A percentile compares a stretch with the other conserved stretches of the same genome.
These are phyloP conservation scores for Boletellus sp. DNA, from an alignment of 1,284 basidiomycete species.

Conservation along the genomic window DNA sequence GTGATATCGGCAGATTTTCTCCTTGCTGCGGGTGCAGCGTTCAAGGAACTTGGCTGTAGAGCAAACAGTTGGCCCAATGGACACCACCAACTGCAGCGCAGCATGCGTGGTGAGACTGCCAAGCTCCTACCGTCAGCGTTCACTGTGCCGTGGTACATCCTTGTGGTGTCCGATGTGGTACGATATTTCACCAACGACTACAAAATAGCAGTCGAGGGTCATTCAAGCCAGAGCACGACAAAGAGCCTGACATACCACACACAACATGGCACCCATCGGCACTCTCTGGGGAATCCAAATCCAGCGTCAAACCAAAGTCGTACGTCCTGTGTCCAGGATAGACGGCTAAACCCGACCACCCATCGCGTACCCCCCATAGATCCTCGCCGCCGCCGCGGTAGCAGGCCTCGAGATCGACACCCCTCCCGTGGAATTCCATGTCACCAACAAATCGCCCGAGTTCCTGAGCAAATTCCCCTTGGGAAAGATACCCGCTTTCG, in stretches of 20 bases:
- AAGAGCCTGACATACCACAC: constrained; percentile 3
- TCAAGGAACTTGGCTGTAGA: too few relatives aligned
- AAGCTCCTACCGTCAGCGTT: background rate
- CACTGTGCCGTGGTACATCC: constrained; percentile 1
- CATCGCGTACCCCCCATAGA: constrained; percentile 14
- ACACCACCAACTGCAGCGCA: background rate
- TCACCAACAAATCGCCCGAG: constrained; percentile 41
- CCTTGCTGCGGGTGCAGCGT: too few relatives aligned
- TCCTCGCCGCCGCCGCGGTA: constrained; percentile 21
- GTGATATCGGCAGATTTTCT: too few relatives aligned
- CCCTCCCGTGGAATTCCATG: constrained; percentile 21
- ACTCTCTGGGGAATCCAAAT: constrained; percentile 19
- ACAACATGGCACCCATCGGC: constrained; percentile 22
- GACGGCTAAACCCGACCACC: background rate
- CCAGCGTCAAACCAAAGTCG: constrained; percentile 30
- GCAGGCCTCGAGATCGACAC: constrained; percentile 28
- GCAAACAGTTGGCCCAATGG: too few relatives aligned
- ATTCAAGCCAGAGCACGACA: background rate
- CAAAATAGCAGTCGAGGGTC: background rate
- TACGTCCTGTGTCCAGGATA: constrained; percentile 10
- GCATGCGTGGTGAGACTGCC: background rate
- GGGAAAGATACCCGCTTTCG: constrained; percentile 54
- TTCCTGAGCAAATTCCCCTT: constrained; percentile 47
- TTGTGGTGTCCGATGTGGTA: background rate
- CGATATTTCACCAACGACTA: background rate